Evolutionary conservation across 2,329 filamentous ascomycete genomes (phyloP).

Genomic region (Tricladium varicosporioides): DNA sequence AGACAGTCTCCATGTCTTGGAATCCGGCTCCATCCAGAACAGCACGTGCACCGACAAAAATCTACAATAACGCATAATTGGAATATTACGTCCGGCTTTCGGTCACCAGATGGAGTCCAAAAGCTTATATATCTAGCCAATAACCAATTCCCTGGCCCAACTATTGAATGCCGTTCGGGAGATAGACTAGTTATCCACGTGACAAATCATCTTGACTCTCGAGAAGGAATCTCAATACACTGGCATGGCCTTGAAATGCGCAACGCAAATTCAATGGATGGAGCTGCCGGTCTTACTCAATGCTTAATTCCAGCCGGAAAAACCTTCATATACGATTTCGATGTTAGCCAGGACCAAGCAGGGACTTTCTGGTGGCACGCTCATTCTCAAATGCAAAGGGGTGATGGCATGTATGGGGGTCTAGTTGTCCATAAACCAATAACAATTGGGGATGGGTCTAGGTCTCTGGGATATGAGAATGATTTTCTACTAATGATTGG

Average conservation of each 20-base stretch:
- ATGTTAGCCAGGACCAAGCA: constrained; percentile 35
- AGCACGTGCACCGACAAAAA: constrained; percentile 39
- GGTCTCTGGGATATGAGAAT: constrained; percentile 36
- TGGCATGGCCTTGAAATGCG: constrained; percentile 62
- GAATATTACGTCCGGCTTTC: constrained; percentile 39
- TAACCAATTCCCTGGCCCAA: constrained; percentile 47
- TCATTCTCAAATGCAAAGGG: constrained; percentile 41
- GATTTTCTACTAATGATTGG: constrained; percentile 46
- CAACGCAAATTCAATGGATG: constrained; percentile 56
- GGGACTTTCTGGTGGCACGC: constrained; percentile 41
- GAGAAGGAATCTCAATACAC: constrained; percentile 50
- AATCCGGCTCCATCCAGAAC: constrained; percentile 40
- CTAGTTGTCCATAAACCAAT: constrained; percentile 42
- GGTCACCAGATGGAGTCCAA: constrained; percentile 49
- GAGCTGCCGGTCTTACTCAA: constrained; percentile 48
- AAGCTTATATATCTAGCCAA: constrained; percentile 51
- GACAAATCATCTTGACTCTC: constrained; percentile 44
- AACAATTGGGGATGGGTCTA: constrained; percentile 7
- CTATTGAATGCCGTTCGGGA: constrained; percentile 38
- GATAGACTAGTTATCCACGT: constrained; percentile 51
- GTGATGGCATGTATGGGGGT: constrained; percentile 47
- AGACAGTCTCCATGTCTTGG: constrained; percentile 8
- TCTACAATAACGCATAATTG: constrained; percentile 38
- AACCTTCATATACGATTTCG: constrained; percentile 30
- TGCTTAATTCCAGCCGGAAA: constrained; percentile 26